These are phyloP conservation scores for Fusarium liriodendri DNA, from an alignment of 2,329 filamentous ascomycete species.

Conservation along the genomic window DNA sequence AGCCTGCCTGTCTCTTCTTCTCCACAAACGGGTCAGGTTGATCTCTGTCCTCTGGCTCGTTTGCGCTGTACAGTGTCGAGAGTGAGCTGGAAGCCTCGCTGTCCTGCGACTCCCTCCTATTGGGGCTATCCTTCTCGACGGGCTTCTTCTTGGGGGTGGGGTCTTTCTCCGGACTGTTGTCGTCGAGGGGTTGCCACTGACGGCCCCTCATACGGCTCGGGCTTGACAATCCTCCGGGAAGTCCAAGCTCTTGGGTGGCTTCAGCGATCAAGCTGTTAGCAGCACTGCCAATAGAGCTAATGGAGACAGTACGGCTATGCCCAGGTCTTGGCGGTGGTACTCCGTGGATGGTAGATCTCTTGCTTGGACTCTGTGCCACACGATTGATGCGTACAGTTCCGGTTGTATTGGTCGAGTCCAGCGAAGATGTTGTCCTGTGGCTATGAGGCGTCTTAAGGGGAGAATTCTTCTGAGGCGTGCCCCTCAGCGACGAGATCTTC, in stretches of 20 bases:
- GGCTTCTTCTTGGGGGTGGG: conserved; percentile 7
- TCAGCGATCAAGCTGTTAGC: conserved; percentile 56
- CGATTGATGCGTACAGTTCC: conserved; percentile 36
- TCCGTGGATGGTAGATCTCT: conserved; percentile 37
- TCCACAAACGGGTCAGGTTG: conserved; percentile 50
- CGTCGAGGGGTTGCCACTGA: conserved; percentile 41
- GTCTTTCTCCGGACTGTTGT: neutral
- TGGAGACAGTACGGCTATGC: conserved; percentile 42
- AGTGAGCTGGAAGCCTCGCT: conserved; percentile 64
- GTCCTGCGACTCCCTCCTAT: conserved; percentile 48
- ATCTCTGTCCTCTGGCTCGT: conserved; percentile 57
- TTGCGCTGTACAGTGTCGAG: conserved; percentile 68
- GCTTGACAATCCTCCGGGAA: conserved; percentile 54
- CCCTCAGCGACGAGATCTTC: conserved; percentile 29
- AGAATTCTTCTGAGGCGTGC: conserved; percentile 44
- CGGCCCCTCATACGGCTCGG: conserved; percentile 53
- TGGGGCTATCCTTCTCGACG: conserved; percentile 27
- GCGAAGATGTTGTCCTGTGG: conserved; percentile 33
- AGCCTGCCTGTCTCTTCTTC: neutral
- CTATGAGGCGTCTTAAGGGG: conserved; percentile 46
- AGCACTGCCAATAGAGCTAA: conserved; percentile 49
- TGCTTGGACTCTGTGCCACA: conserved; percentile 44
- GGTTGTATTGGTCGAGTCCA: conserved; percentile 37
- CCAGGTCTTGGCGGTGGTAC: conserved; percentile 34
- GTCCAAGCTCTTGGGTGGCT: conserved; percentile 50